These are phyloP conservation scores for Metarhizium brunneum DNA, from an alignment of 2,329 filamentous ascomycete genomes.

Conservation along the genomic window DNA sequence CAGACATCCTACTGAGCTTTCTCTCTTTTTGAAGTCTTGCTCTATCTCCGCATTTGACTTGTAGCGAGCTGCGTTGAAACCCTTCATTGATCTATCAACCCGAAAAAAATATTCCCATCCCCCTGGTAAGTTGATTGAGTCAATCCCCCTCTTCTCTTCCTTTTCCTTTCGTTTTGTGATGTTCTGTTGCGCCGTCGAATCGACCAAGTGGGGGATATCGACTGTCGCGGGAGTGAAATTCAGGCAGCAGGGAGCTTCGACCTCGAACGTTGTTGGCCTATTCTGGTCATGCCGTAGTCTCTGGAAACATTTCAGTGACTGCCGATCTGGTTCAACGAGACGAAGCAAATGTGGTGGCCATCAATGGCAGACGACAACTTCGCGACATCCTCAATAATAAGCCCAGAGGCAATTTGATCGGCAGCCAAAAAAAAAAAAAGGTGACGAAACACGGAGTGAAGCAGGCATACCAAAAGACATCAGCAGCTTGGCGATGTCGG, in stretches of 20 bases:
- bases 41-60: constrained; percentile 14
- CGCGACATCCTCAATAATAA: background rate
- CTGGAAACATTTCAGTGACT: background rate
- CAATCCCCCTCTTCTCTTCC: background rate
- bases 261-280: background rate
- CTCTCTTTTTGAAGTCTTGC: constrained; percentile 15
- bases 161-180: background rate
- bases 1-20: constrained; percentile 11
- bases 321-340: background rate
- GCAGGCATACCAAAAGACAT: background rate
- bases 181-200: background rate
- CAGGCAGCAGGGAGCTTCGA: background rate
- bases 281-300: background rate
- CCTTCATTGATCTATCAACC: constrained; percentile 10
- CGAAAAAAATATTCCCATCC: constrained; percentile 9
- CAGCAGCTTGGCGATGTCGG: background rate
- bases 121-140: constrained; percentile 17
- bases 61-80: constrained; percentile 19
- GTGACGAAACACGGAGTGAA: background rate
- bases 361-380: background rate
- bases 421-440: background rate
- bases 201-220: background rate
- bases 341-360: background rate
- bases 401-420: background rate
- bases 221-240: background rate